Evolutionary conservation across 768 basidiomycete species (phyloP).

Genomic region (Mycena belliarum): DNA sequence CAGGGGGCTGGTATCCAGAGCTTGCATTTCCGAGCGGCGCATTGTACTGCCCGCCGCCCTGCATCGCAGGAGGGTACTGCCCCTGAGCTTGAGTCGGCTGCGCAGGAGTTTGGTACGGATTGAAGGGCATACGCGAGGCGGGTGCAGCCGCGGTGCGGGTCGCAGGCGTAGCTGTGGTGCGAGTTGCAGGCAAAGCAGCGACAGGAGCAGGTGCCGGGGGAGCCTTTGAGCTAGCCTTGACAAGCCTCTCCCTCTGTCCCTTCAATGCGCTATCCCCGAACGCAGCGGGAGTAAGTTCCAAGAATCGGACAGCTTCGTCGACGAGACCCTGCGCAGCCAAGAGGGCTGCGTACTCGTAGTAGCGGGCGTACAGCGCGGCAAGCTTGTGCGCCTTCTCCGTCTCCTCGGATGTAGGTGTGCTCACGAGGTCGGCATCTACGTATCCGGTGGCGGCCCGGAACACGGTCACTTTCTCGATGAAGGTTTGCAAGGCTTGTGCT

Average conservation of each 20-base stretch:
- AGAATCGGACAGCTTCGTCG: conserved; percentile 76
- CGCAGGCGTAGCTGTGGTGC: conserved; percentile 7
- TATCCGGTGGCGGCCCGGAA: conserved; percentile 88
- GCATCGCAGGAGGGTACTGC: conserved; percentile 4
- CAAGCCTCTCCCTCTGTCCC: conserved; percentile 40
- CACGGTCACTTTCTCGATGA: conserved; percentile 95
- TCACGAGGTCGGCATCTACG: conserved; percentile 67
- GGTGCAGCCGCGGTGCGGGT: conserved; percentile 8
- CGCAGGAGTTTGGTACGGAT: conserved; percentile 1
- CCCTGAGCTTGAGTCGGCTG: conserved; percentile 18
- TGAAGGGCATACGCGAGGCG: background rate
- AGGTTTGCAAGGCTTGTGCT: conserved; percentile 84
- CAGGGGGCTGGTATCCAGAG: conserved; percentile 20
- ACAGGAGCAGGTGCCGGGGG: conserved; percentile 7
- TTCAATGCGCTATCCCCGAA: conserved; percentile 53
- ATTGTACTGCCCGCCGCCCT: conserved; percentile 7
- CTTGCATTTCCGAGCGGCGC: background rate
- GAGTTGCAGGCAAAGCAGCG: conserved; percentile 17
- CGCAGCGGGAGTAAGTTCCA: conserved; percentile 75
- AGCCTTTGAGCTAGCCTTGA: conserved; percentile 32
- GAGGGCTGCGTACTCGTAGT: conserved; percentile 94
- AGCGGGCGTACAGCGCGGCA: conserved; percentile 84
- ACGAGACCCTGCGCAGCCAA: conserved; percentile 89
- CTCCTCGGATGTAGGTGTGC: conserved; percentile 32
- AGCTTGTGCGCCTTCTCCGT: conserved; percentile 77